These are phyloP conservation scores for Trichoderma simmonsii DNA, from an alignment of 2,329 filamentous ascomycete genomes.

Conservation along the genomic window DNA sequence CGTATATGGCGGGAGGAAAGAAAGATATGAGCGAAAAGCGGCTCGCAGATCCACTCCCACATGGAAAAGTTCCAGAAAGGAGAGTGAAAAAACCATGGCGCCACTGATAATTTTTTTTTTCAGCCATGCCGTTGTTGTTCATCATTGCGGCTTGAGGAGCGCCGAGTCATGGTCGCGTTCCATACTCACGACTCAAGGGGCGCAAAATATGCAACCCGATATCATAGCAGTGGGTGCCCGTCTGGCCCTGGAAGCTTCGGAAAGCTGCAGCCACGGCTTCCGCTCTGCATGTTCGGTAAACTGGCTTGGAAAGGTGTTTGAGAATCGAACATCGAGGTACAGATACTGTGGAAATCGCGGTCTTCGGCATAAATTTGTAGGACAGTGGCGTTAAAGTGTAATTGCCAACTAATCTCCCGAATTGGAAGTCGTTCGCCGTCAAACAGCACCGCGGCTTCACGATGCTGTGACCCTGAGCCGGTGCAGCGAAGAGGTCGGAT, in stretches of 20 bases:
- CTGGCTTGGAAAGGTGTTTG: not conserved
- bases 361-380: not conserved
- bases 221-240: not conserved
- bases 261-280: not conserved
- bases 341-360: not conserved
- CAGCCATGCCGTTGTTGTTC: not conserved
- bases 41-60: constrained; percentile 2
- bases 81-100: constrained; percentile 1
- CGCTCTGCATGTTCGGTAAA: not conserved
- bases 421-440: not conserved
- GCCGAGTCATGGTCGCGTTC: not conserved
- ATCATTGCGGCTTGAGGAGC: not conserved
- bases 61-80: not conserved
- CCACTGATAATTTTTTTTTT: not conserved
- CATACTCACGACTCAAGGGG: not conserved
- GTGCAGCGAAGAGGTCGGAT: not conserved
- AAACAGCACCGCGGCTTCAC: not conserved
- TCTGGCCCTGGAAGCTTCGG: constrained; percentile 1
- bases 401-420: not conserved
- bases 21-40: not conserved
- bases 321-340: not conserved
- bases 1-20: not conserved
- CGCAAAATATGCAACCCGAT: not conserved
- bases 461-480: not conserved
- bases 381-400: constrained; percentile 8